phyloP scores from a whole-genome alignment of 2,329 filamentous ascomycete species.

The Lachnellula willkommii region DNA sequence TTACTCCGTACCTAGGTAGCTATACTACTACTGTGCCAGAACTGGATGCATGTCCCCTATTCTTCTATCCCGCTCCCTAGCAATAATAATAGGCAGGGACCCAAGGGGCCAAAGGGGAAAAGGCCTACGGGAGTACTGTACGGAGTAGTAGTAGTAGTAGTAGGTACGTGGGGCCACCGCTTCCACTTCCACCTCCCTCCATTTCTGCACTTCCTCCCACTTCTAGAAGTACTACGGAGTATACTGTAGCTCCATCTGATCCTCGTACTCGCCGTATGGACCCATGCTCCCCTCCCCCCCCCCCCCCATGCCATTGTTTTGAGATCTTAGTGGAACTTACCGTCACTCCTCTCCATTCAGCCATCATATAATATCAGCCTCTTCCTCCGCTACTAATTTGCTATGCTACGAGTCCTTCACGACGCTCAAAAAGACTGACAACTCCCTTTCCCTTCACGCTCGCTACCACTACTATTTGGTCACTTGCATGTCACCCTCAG shows the following conservation, averaged over 20 bases:
- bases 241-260: conserved; percentile 3
- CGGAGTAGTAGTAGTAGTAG: background rate
- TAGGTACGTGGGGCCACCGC: background rate
- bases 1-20: background rate
- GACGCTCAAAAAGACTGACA: background rate
- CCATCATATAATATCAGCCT: conserved; percentile 26
- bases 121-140: background rate
- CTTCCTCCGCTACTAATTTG: conserved; percentile 9
- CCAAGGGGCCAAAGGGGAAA: background rate
- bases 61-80: background rate
- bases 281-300: no score
- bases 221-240: background rate
- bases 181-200: background rate
- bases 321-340: conserved; percentile 18
- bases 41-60: no score
- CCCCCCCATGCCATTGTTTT: conserved; percentile 16
- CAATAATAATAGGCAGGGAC: background rate
- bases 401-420: conserved; percentile 1
- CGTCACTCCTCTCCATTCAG: conserved; percentile 16
- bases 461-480: conserved; percentile 14
- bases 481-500: background rate
- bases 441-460: conserved; percentile 13
- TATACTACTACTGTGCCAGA: no score
- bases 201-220: background rate
- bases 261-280: conserved; percentile 5